Evolutionary conservation across 2,329 filamentous ascomycete genomes (phyloP).

Genomic region (Penicillium digitatum): DNA sequence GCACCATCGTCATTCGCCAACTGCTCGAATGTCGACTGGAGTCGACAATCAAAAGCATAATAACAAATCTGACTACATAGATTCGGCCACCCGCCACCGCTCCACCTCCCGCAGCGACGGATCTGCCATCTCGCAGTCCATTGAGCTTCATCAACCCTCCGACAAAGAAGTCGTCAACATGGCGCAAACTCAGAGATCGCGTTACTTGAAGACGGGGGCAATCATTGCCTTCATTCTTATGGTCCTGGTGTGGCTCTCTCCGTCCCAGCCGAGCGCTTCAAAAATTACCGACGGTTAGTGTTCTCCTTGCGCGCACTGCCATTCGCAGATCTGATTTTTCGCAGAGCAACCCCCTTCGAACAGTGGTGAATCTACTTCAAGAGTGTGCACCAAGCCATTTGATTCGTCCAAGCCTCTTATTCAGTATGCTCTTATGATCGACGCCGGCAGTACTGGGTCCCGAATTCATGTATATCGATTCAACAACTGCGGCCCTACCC

Average conservation of each 20-base stretch:
- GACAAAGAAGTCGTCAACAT: conserved; percentile 47
- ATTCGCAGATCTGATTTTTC: neutral
- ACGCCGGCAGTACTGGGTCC: conserved; percentile 95
- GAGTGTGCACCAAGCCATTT: conserved; percentile 74
- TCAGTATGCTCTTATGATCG: conserved; percentile 98
- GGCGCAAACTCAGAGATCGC: conserved; percentile 59
- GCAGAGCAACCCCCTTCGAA: conserved; percentile 25
- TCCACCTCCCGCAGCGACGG: conserved; percentile 51
- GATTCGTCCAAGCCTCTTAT: conserved; percentile 88
- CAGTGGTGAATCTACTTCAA: conserved; percentile 54
- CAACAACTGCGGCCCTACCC: conserved; percentile 96
- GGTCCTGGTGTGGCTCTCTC: conserved; percentile 54
- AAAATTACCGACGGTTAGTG: conserved; percentile 24
- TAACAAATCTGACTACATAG: conserved; percentile 53
- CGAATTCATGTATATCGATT: conserved; percentile 98
- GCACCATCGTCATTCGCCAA: conserved; percentile 15
- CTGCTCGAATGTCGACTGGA: conserved; percentile 54
- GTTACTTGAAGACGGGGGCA: conserved; percentile 60
- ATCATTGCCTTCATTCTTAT: conserved; percentile 57
- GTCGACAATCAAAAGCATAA: conserved; percentile 49
- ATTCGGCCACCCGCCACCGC: conserved; percentile 49
- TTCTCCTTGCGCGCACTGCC: neutral
- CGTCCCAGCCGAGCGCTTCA: conserved; percentile 31
- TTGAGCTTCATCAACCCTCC: conserved; percentile 46
- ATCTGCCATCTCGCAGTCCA: conserved; percentile 43